Evolutionary conservation across 768 basidiomycete species (phyloP), one percentile per base, ranked within the genome.

Genomic region (Dentipellis fragilis): DNA sequence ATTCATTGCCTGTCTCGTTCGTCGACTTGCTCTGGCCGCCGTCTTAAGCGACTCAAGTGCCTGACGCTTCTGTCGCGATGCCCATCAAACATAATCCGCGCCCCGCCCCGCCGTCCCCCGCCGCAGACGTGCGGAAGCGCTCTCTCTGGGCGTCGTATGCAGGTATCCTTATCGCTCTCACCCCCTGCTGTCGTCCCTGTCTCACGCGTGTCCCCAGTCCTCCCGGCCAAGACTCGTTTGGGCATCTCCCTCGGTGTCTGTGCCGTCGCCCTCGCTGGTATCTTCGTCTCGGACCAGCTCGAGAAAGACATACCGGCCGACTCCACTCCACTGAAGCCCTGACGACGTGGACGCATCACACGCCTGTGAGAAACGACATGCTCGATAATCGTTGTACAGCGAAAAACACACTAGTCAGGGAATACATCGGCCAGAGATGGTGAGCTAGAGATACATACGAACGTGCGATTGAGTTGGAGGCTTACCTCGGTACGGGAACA

Each of bases 91-190:
- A 51, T 36, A 40, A 52, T 57, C 54, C 58, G 49, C 57, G 17
- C 10, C 51, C 39, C 21, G 36, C 45, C 45, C 19, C 42, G 11
- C 48, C 48, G 29, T 23, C 48, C 19, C 48, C 36, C 51, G 14
- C 46, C 48, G 60, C 65, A 61, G 63, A 55, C 9, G 55, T 63
- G 10, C 55, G 59, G 51, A 60, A 61, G 40, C 54, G 70, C 11
- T 59, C 68, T 10, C 60, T 77, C 19, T 75, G 73, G 74, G 71
- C 71, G 55, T 77, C 75, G 48, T 77, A 75, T 64, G 71, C 69
- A 64, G 75, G 75, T 16, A 55, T 42, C 19, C 40, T 14, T 14
- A 19, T 22, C 39, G 23, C n/a, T 29, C 17, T 12, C 17, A 7
- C 12, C 8, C 54, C 52, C 55, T 56, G 22, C 12, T 45, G 21